Base-by-base conservation (phyloP, 1,284 basidiomycete species). In the Waitea zeae region DNA sequence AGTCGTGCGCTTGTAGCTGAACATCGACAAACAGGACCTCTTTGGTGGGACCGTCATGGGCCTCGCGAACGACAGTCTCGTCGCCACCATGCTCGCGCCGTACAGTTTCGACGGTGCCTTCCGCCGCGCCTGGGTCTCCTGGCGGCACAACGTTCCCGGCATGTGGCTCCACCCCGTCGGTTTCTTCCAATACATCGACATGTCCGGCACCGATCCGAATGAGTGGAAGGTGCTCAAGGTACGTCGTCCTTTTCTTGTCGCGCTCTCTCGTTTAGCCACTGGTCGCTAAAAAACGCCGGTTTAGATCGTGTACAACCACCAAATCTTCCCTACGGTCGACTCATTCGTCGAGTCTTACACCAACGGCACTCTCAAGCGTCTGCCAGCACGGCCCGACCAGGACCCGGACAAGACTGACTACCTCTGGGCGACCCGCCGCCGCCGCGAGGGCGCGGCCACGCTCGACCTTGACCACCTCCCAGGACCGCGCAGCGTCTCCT, bases 381-480 rank as follows among this genome's bases (percentile, higher is more conserved):
- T 54, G 18, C 50, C 52, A 1, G 35, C 45, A n/a, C 53, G 54
- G 13, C 53, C 55, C 0, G 45, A 50, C 42, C 53, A 48, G 36
- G 40, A 44, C 30, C 44, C 47, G 33, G 42, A 34, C 19, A 44
- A 39, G 39, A 37, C 52, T 42, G 46, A 46, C 39, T 38, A 34
- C 36, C 50, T 54, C 0, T 74, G 70, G 71, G 57, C 60, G 11
- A 53, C 59, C n/a, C 51, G 70, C 26, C 58, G 56, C 36, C 58
- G 63, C 3, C 48, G 47, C 5, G 46, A 47, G 24, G 46, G 32
- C 1, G 56, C 58, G 1, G 30, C 44, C 0, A 50, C 48, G 31
- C 57, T 69, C 19, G 70, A 76, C 42, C 54, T 77, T 12, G 75
- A 77, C 41, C 53, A 73, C 37, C 61, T 70, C 18, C 66, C 71